phyloP scores from a whole-genome alignment of 176 grass and related monocot genomes.

The Juncus effusus region DNA sequence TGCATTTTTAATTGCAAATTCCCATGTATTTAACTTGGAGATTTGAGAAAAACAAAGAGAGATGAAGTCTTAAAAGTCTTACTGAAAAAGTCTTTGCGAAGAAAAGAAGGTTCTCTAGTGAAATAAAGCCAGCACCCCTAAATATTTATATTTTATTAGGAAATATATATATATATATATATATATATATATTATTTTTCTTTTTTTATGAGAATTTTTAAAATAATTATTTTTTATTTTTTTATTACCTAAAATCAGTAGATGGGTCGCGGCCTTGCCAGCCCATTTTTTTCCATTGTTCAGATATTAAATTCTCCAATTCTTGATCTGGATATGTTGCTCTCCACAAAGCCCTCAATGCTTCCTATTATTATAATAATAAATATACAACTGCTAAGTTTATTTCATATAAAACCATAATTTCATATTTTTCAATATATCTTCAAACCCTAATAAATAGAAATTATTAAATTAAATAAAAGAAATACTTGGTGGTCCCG shows the following conservation, averaged over 20 bases:
- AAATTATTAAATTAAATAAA: slow-evolving; percentile 1
- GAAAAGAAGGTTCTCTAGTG: slow-evolving; percentile 94
- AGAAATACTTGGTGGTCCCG: slow-evolving; percentile 78
- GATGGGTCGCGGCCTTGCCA: slow-evolving; percentile 99
- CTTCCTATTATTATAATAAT: slow-evolving; percentile 52
- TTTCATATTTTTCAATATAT: neutral
- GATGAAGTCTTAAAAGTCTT: slow-evolving; percentile 22
- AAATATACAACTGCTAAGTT: slow-evolving; percentile 14
- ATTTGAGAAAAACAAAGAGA: too few relatives aligned
- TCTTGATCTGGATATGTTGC: slow-evolving; percentile 95
- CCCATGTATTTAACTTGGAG: too few relatives aligned
- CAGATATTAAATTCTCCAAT: slow-evolving; percentile 79
- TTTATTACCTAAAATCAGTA: slow-evolving; percentile 78
- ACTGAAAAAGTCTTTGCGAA: slow-evolving; percentile 96
- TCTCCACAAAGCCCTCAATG: slow-evolving; percentile 86
- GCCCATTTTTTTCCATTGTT: slow-evolving; percentile 98
- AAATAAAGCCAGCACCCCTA: slow-evolving; percentile 86
- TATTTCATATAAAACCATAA: neutral
- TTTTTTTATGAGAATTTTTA: neutral
- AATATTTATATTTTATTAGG: slow-evolving; percentile 20
- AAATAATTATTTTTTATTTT: neutral
- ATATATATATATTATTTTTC: neutral
- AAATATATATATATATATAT: neutral
- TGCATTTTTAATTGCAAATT: too few relatives aligned
- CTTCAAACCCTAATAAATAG: neutral